A percentile compares a stretch with the other conserved stretches of the same genome.
phyloP scores from a whole-genome alignment of 2,329 filamentous ascomycete genomes.

The Colletotrichum paranaense region DNA sequence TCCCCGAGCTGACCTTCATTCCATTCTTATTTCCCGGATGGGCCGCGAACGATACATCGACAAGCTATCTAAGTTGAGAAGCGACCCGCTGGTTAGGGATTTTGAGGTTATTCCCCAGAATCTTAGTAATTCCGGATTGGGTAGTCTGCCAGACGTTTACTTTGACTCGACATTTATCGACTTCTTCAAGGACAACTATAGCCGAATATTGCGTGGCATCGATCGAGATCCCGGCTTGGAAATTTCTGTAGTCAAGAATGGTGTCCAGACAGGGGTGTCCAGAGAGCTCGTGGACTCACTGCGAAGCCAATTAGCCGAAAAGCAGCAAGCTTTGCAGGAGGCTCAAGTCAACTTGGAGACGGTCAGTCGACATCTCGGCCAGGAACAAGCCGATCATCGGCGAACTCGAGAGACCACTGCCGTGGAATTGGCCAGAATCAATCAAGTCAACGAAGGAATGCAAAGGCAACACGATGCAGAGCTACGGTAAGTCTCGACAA shows the following conservation, averaged over 20 bases:
- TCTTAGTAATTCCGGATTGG: slow-evolving; percentile 58
- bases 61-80: slow-evolving; percentile 80
- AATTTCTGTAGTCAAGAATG: slow-evolving; percentile 82
- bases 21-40: slow-evolving; percentile 79
- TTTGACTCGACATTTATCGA: slow-evolving; percentile 91
- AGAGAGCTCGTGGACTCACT: slow-evolving; percentile 90
- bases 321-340: slow-evolving; percentile 64
- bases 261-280: slow-evolving; percentile 90
- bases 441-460: slow-evolving; percentile 76
- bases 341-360: slow-evolving; percentile 57
- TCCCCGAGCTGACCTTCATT: slow-evolving; percentile 81
- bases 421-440: slow-evolving; percentile 67
- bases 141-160: slow-evolving; percentile 79
- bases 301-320: slow-evolving; percentile 80
- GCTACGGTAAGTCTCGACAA: slow-evolving; percentile 56
- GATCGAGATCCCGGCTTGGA: slow-evolving; percentile 92
- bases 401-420: slow-evolving; percentile 69
- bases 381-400: slow-evolving; percentile 79
- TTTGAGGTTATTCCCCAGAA: slow-evolving; percentile 88
- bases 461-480: slow-evolving; percentile 78
- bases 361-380: slow-evolving; percentile 68
- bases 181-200: slow-evolving; percentile 96
- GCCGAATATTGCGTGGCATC: slow-evolving; percentile 83
- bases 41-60: slow-evolving; percentile 91
- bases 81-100: slow-evolving; percentile 83